Percentiles rank a stretch among this genome's conserved stretches.
phyloP scores from a whole-genome alignment of 805 yeast genomes.

The Kluyveromyces aestuarii region DNA sequence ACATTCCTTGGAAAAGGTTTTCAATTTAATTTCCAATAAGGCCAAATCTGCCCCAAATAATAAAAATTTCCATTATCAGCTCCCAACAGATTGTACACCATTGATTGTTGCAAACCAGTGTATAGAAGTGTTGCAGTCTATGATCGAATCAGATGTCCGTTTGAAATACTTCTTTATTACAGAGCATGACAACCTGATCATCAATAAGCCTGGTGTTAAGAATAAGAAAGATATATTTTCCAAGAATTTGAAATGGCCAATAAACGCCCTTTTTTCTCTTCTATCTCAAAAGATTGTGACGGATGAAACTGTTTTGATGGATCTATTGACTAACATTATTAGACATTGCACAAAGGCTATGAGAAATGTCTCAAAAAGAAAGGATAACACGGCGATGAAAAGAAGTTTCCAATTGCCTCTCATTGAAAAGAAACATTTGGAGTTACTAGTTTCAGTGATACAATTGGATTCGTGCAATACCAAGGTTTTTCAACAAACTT shows the following conservation, averaged over 20 bases:
- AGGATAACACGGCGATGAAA: slow-evolving; percentile 19
- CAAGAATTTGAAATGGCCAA: slow-evolving; percentile 49
- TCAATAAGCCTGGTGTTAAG: slow-evolving; percentile 29
- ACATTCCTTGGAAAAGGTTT: slow-evolving; percentile 51
- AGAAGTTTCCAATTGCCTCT: slow-evolving; percentile 42
- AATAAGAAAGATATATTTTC: slow-evolving; percentile 26
- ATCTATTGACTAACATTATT: slow-evolving; percentile 61
- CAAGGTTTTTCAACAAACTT: slow-evolving; percentile 73
- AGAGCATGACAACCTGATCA: slow-evolving; percentile 53
- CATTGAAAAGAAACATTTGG: slow-evolving; percentile 54
- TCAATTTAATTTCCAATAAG: slow-evolving; percentile 43
- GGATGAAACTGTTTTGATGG: slow-evolving; percentile 70
- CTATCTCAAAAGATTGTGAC: slow-evolving; percentile 56
- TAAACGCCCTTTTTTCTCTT: slow-evolving; percentile 56
- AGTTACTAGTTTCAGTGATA: slow-evolving; percentile 55
- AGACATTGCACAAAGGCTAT: slow-evolving; percentile 74
- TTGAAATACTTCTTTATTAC: slow-evolving; percentile 67
- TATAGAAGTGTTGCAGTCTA: slow-evolving; percentile 61
- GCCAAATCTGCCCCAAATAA: slow-evolving; percentile 29
- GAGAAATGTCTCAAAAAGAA: slow-evolving; percentile 37
- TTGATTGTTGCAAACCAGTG: slow-evolving; percentile 66
- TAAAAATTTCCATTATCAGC: slow-evolving; percentile 10
- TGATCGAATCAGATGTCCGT: slow-evolving; percentile 58
- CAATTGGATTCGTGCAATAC: slow-evolving; percentile 79
- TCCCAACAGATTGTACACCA: slow-evolving; percentile 60